phyloP scores from a whole-genome alignment of 352 stramenopile genomes.

The Nothophytophthora sp. region DNA sequence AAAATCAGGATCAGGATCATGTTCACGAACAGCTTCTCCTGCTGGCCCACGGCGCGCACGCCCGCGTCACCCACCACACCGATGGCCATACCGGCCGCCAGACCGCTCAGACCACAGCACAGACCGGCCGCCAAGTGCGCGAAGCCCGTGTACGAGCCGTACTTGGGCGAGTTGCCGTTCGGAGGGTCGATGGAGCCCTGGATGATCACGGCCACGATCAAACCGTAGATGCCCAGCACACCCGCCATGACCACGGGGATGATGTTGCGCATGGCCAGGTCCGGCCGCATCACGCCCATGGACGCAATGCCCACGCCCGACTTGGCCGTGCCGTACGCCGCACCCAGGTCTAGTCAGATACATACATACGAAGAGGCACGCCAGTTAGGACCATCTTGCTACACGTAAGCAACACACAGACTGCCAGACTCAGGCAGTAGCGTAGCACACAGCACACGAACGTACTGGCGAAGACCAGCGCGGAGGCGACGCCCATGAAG shows the following conservation, averaged over 20 bases:
- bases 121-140: slow-evolving; percentile 94
- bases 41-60: slow-evolving; percentile 96
- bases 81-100: slow-evolving; percentile 95
- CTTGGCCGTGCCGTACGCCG: slow-evolving; percentile 97
- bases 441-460: slow-evolving; percentile 2
- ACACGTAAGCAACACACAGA: neutral
- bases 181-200: slow-evolving; percentile 90
- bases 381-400: too few relatives aligned
- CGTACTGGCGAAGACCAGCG: slow-evolving; percentile 77
- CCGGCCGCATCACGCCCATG: slow-evolving; percentile 96
- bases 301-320: slow-evolving; percentile 97
- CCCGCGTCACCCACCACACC: slow-evolving; percentile 96
- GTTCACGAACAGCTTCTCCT: slow-evolving; percentile 98
- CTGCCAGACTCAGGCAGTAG: slow-evolving; percentile 1
- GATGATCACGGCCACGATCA: slow-evolving; percentile 96
- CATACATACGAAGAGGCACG: too few relatives aligned
- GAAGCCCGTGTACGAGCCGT: slow-evolving; percentile 95
- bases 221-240: slow-evolving; percentile 97
- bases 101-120: slow-evolving; percentile 92
- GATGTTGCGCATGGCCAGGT: slow-evolving; percentile 98
- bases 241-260: slow-evolving; percentile 99
- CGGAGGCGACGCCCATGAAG: slow-evolving; percentile 98
- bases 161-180: slow-evolving; percentile 67
- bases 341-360: slow-evolving; percentile 97
- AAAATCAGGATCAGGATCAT: slow-evolving; percentile 99